Base-by-base conservation (phyloP, 2,329 filamentous ascomycete species). In the Botrytis squamosa region DNA sequence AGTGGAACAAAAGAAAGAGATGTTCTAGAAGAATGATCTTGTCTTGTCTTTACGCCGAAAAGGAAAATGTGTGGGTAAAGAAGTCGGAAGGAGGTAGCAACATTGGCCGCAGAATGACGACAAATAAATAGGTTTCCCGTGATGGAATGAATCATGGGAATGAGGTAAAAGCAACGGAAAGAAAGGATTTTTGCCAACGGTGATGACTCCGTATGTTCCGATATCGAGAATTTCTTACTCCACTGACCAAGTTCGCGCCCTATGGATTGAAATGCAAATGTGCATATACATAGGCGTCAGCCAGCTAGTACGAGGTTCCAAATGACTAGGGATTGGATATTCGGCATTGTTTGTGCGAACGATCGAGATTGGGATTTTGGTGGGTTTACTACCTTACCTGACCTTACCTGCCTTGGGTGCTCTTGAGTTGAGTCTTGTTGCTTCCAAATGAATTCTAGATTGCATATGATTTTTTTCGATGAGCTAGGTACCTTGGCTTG, bases 1-100 rank as follows among this genome's bases (percentile, higher is more conserved):
- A 16, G 38, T n/a, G 42, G 63, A 25, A 72, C 59, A 72, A 67
- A 66, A 72, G 60, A 72, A 72, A 67, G 70, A 67, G 42, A 22
- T 42, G 20, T 42, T 65, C 46, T 66, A 66, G 44, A 52, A 64
- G 59, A 55, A 52, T 36, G 36, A n/a, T 71, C 70, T 57, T 57
- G 36, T 71, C 70, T 57, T 57, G n/a, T 71, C 60, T 29, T 44
- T 68, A 22, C 25, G 65, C 46, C 46, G 22, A 55, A 40, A 40
- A 9, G 46, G 8, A 29, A 22, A 55, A 40, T 8, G 22, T 40
- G 25, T 33, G 22, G 9, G 36, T 68, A 33, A 55, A 57, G 65
- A 55, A 55, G 52, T 12, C 14, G 33, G 33, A 55, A 67, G 38
- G 33, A 52, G 33, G 46, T 38, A 38, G 63, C 36, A 36, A 38